Conservation (phyloP, 345 rosid species). For the Brassica nigra region DNA sequence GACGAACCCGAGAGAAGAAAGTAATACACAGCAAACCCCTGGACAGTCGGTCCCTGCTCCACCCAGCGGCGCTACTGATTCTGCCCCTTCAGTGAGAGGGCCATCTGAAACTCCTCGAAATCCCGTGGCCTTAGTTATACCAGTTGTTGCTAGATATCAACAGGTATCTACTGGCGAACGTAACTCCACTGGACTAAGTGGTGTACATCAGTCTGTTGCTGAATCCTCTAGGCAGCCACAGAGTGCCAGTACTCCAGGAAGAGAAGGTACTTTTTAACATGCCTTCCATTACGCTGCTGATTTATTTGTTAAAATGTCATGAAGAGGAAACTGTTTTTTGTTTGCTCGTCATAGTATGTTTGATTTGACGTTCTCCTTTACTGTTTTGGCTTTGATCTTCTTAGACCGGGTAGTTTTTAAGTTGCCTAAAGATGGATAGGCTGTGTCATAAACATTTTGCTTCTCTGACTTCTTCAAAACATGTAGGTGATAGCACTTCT, state of each 20-base stretch:
- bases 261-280: conserved; percentile 37
- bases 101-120: conserved; percentile 32
- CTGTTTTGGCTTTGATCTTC: conserved; percentile 19
- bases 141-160: conserved; percentile 40
- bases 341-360: background rate
- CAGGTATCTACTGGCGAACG: conserved; percentile 33
- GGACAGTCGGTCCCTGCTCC: conserved; percentile 41
- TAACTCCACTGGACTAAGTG: conserved; percentile 30
- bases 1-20: conserved; percentile 45
- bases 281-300: background rate
- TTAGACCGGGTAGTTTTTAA: background rate
- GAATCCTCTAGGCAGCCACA: conserved; percentile 34
- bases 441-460: conserved; percentile 1
- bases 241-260: conserved; percentile 25
- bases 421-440: background rate
- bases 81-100: conserved; percentile 31
- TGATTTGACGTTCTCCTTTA: background rate
- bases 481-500: conserved; percentile 36
- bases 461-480: conserved; percentile 12
- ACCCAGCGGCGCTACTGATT: conserved; percentile 38
- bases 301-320: conserved; percentile 1
- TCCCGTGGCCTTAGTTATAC: conserved; percentile 40
- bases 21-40: conserved; percentile 39
- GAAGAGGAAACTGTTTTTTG: background rate
- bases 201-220: conserved; percentile 24